Base-by-base conservation (phyloP, 148 eudicot genomes). In the Bassia scoparia region DNA sequence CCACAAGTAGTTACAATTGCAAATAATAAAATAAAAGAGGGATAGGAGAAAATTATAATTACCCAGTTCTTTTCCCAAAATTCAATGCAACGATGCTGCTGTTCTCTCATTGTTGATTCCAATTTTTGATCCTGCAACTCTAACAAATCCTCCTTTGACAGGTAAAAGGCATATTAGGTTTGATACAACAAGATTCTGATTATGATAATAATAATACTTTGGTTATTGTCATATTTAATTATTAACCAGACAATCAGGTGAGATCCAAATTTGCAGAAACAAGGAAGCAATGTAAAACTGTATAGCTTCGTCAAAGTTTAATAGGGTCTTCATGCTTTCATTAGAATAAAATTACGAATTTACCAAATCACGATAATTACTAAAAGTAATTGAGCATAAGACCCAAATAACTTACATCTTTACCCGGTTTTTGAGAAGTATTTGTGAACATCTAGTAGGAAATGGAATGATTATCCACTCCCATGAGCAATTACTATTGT, bases 41-140 rank as follows among this genome's bases (percentile, higher is more conserved):
- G 24, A 58, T 30, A 56, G 43, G 38, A 74, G 71, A 66, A 49
- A 29, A 65, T 71, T 27, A 14, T 49, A 76, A n/a, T 67, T 88
- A 95, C 99, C 99, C 99, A 95, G 79, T 91, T 95, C 80, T 83
- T 95, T 81, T 91, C 94, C 99, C 99, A 95, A 79, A 95, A 95
- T 73, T 95, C 97, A 33, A 86, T 75, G 60, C 88, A 97, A 69
- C 99, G 88, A 13, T 27, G 75, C 78, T 89, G 89, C 67, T 95
- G 90, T 64, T 78, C 87, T 80, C 75, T 85, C 85, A 91, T 84
- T 37, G 79, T 65, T 60, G 82, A 85, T 78, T 90, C 92, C 82
- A 95, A 88, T 60, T 79, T 73, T 52, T 83, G 78, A 79, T 95
- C 96, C 77, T 95, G 99, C 74, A 95, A 86, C 88, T 91, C 96